phyloP scores from a whole-genome alignment of 176 grass and related monocot genomes.

The Phoenix roebelenii region DNA sequence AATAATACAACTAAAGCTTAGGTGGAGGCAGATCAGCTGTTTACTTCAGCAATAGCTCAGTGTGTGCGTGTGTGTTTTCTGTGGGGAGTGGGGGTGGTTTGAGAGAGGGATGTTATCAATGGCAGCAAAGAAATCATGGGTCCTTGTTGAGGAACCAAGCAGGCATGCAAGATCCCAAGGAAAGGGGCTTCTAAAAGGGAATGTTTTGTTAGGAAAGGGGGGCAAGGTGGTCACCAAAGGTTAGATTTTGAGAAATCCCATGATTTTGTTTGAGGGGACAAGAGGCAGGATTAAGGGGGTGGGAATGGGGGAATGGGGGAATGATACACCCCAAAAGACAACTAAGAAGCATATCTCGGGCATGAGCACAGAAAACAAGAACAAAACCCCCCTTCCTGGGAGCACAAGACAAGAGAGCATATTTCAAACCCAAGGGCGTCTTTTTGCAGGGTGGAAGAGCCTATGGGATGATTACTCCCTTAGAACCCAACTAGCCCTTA shows the following conservation, averaged over 20 bases:
- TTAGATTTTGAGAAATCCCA: slow-evolving; percentile 75
- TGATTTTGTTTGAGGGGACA: slow-evolving; percentile 99
- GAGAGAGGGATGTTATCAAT: neutral
- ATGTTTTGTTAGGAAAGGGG: slow-evolving; percentile 33
- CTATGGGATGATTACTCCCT: slow-evolving; percentile 19
- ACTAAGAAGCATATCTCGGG: slow-evolving; percentile 44
- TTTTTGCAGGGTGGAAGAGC: slow-evolving; percentile 18
- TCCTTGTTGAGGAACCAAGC: slow-evolving; percentile 32
- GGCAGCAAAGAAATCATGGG: slow-evolving; percentile 23
- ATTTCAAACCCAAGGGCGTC: slow-evolving; percentile 20
- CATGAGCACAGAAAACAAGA: slow-evolving; percentile 22
- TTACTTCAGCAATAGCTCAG: too few species aligned
- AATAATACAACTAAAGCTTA: too few species aligned
- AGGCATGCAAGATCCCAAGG: slow-evolving; percentile 66
- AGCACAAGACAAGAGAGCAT: slow-evolving; percentile 35
- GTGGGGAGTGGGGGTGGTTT: neutral
- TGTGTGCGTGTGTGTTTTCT: too few species aligned
- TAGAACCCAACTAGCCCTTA: slow-evolving; percentile 7
- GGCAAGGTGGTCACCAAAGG: slow-evolving; percentile 52
- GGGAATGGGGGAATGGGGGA: slow-evolving; percentile 52
- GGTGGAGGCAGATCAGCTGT: too few species aligned
- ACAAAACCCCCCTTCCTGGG: slow-evolving; percentile 31
- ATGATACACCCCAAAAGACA: slow-evolving; percentile 68
- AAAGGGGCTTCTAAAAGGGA: slow-evolving; percentile 57
- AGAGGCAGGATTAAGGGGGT: slow-evolving; percentile 71